Percentiles rank a stretch among this genome's conserved stretches.
phyloP scores from a whole-genome alignment of 2,329 filamentous ascomycete species.

The Rhexocercosporidium sp. region DNA sequence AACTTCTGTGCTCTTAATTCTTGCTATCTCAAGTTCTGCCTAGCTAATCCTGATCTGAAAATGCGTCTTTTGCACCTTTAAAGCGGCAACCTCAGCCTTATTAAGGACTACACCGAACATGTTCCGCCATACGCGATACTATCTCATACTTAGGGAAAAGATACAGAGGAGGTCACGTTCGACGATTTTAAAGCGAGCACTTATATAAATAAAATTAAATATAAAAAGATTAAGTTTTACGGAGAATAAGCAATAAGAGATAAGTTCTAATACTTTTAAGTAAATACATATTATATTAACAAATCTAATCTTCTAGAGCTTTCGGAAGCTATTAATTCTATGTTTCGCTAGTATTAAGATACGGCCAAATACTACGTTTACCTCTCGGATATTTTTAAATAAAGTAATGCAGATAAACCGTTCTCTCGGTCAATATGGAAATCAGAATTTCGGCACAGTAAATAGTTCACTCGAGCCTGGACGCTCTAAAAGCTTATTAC shows the following conservation, averaged over 20 bases:
- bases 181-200: no score
- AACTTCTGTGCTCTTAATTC: no score
- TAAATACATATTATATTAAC: slow-evolving; percentile 3
- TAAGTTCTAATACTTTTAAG: no score
- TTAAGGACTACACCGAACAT: no score
- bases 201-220: background rate
- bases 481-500: slow-evolving; percentile 34
- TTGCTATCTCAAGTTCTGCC: no score
- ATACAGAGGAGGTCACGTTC: background rate
- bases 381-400: background rate
- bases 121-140: no score
- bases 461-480: slow-evolving; percentile 34
- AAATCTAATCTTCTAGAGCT: background rate
- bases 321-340: slow-evolving; percentile 31
- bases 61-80: no score
- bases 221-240: no score
- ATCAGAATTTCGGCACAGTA: slow-evolving; percentile 21
- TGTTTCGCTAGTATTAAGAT: slow-evolving; percentile 31
- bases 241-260: no score
- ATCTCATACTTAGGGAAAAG: background rate
- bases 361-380: slow-evolving; percentile 28
- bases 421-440: slow-evolving; percentile 21
- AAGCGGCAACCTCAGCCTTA: no score
- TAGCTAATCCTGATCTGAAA: no score
- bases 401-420: background rate